Base-by-base conservation (phyloP, 2,329 filamentous ascomycete genomes). In the Fusarium dimerum region DNA sequence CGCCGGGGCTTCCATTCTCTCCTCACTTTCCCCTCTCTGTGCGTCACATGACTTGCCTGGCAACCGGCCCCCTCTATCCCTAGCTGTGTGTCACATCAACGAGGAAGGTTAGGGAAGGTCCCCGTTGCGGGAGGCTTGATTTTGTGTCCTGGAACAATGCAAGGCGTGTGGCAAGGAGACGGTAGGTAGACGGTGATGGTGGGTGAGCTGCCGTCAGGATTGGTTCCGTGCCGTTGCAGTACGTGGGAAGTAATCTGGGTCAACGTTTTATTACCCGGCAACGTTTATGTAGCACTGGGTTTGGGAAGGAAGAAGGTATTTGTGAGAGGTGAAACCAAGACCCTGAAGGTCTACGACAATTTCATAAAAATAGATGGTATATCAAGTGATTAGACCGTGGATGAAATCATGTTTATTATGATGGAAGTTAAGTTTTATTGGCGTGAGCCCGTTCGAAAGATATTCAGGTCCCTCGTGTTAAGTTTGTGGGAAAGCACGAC, bases 11-110 rank as follows among this genome's bases (percentile, higher is more conserved):
- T 61, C 64, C 62, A 26, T 26, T 66, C 56, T 59, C 51, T 51
- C 59, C 60, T 59, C 53, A 45, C 49, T 69, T 67, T 67, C 67
- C 67, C 67, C 68, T 66, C 66, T 54, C 45, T 47, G 7, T 15
- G 15, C 40, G 63, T 69, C 67, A 69, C 66, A 66, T 68, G 67
- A 69, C 60, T 57, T 57, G 52, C 50, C 56, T 59, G 54, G 52
- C 55, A 53, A 62, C 59, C 54, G 55, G 63, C 52, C 54, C 49
- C 52, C 55, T 56, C 51, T 51, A 43, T 45, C 51, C 43, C 57
- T 51, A 58, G 50, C 51, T 46, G 57, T 55, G 61, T 65, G 61
- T 61, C 59, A 62, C 60, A 65, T 66, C 54, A 55, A 58, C 56
- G 53, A 61, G 51, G 55, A 58, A 51, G 44, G 44, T 56, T 54